Evolutionary conservation across 345 rosid species (phyloP).

Genomic region (Aurinia saxatilis): DNA sequence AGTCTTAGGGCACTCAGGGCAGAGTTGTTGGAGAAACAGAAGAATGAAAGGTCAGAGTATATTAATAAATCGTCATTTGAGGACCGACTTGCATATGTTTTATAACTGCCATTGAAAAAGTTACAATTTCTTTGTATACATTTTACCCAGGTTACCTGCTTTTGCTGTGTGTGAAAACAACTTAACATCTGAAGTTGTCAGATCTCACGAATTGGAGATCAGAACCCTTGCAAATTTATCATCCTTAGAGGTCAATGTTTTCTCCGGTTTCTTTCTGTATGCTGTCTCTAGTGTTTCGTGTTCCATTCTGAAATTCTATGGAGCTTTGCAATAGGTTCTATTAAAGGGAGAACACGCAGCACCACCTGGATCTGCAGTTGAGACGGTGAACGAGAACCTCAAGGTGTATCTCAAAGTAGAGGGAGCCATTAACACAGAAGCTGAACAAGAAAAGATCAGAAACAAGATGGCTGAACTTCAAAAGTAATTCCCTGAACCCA

Average conservation of each 20-base stretch:
- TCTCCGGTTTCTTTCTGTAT: neutral
- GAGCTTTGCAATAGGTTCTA: conserved; percentile 44
- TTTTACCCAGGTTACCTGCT: conserved; percentile 65
- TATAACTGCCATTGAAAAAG: too few species aligned
- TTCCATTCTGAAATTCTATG: neutral
- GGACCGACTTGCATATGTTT: too few species aligned
- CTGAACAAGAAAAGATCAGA: conserved; percentile 61
- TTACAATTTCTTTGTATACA: neutral
- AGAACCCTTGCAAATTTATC: conserved; percentile 70
- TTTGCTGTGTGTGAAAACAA: conserved; percentile 69
- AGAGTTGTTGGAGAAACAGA: conserved; percentile 62
- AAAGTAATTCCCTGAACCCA: conserved; percentile 39
- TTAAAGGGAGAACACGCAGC: conserved; percentile 54
- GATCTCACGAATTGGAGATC: conserved; percentile 64
- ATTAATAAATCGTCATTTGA: neutral
- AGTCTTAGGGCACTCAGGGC: conserved; percentile 68
- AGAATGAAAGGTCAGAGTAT: conserved; percentile 59
- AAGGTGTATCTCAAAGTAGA: conserved; percentile 71
- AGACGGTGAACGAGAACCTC: conserved; percentile 77
- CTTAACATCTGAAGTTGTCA: conserved; percentile 42
- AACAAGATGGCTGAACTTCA: conserved; percentile 59
- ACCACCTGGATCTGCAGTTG: conserved; percentile 68
- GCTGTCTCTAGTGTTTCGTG: neutral
- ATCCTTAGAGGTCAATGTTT: conserved; percentile 52
- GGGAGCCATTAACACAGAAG: conserved; percentile 52